phyloP scores from a whole-genome alignment of 306 rosid species.

The Vigna angularis region DNA sequence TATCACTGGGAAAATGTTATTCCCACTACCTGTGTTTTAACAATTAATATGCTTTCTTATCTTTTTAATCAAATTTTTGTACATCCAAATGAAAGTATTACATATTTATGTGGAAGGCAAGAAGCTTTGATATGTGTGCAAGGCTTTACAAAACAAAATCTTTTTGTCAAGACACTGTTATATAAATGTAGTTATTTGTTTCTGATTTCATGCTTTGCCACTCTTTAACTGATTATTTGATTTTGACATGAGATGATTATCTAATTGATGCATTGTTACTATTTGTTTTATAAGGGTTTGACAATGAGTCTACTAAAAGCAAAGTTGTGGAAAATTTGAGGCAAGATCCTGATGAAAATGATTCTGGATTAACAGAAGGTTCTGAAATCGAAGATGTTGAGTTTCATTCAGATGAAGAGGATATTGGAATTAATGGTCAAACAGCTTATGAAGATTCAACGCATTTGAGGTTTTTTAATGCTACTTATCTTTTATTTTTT shows the following conservation, averaged over 20 bases:
- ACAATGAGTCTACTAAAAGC: constrained; percentile 49
- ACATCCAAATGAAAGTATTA: background rate
- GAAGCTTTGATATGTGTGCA: constrained; percentile 14
- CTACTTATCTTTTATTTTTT: constrained; percentile 20
- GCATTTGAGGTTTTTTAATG: constrained; percentile 59
- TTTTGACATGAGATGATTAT: constrained; percentile 28
- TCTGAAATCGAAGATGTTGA: constrained; percentile 60
- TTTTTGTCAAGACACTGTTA: constrained; percentile 1
- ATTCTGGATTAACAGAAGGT: constrained; percentile 46
- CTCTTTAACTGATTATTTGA: constrained; percentile 3
- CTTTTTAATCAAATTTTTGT: no score
- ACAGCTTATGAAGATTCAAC: constrained; percentile 48
- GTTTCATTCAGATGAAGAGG: constrained; percentile 60
- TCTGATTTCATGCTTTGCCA: constrained; percentile 14
- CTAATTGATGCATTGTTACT: constrained; percentile 3
- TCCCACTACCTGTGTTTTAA: no score
- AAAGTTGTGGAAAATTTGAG: constrained; percentile 35
- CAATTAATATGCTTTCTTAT: no score
- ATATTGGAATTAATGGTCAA: constrained; percentile 43
- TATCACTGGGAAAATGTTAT: no score
- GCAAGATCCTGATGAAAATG: constrained; percentile 44
- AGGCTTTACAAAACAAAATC: constrained; percentile 14
- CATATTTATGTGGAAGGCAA: constrained; percentile 2
- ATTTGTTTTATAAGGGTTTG: constrained; percentile 51
- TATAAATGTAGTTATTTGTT: constrained; percentile 12